These are phyloP conservation scores for Cylindrodendrum hubeiense DNA, from an alignment of 2,329 filamentous ascomycete genomes.

Conservation along the genomic window DNA sequence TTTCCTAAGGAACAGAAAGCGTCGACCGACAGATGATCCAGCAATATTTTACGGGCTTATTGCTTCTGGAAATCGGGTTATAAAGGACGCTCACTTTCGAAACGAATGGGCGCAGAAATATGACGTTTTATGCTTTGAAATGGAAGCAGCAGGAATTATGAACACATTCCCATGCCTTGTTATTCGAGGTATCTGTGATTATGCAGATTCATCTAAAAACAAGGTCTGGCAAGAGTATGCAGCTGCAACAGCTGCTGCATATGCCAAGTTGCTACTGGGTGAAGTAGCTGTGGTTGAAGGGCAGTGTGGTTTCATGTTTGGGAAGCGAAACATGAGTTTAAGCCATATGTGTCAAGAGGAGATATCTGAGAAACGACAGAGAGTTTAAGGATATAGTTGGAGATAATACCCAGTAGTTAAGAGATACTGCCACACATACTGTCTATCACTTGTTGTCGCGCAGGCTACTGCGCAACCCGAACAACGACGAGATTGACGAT, in stretches of 20 bases:
- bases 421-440: no score
- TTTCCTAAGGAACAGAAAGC: not conserved
- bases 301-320: no score
- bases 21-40: not conserved
- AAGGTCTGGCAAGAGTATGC: constrained; percentile 17
- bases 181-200: constrained; percentile 29
- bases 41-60: constrained; percentile 13
- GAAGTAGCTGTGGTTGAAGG: not conserved
- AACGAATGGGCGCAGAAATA: not conserved
- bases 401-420: no score
- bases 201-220: constrained; percentile 20
- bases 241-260: constrained; percentile 11
- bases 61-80: constrained; percentile 9
- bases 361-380: no score
- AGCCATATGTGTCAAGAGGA: no score
- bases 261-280: constrained; percentile 9
- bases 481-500: no score
- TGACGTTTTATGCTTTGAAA: constrained; percentile 22
- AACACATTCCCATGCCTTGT: constrained; percentile 16
- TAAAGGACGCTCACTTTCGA: not conserved
- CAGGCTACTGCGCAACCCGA: no score
- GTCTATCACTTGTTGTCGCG: no score
- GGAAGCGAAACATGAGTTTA: no score
- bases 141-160: constrained; percentile 23
- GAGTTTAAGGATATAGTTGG: no score